phyloP scores from a whole-genome alignment of 2,329 filamentous ascomycete genomes.

The Orbilia brochopaga region DNA sequence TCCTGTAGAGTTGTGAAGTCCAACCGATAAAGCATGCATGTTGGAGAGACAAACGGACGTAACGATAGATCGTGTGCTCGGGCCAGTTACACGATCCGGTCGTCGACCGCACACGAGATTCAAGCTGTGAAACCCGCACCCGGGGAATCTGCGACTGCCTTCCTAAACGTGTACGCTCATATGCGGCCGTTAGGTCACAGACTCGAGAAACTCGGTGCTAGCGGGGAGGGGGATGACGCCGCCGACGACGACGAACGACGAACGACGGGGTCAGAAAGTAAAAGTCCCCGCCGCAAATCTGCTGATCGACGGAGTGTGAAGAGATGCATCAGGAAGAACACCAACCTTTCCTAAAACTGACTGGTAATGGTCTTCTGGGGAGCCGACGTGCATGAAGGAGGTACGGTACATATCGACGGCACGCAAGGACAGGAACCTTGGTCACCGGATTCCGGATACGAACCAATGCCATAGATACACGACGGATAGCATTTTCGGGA shows the following conservation, averaged over 20 bases:
- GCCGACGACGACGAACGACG: neutral
- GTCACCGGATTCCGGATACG: constrained; percentile 45
- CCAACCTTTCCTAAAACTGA: constrained; percentile 49
- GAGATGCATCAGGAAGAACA: constrained; percentile 36
- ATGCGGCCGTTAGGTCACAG: neutral
- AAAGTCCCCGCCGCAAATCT: constrained; percentile 43
- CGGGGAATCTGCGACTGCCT: constrained; percentile 19
- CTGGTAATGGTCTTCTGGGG: constrained; percentile 36
- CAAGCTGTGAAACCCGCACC: constrained; percentile 18
- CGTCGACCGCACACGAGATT: constrained; percentile 21
- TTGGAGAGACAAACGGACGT: constrained; percentile 9
- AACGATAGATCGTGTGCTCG: neutral
- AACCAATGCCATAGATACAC: constrained; percentile 49
- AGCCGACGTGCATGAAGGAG: constrained; percentile 37
- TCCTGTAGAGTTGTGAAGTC: neutral
- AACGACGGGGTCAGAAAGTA: too few species aligned
- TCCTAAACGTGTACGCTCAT: constrained; percentile 14
- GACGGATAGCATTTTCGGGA: constrained; percentile 23
- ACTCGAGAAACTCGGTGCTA: neutral
- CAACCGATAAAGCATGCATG: neutral
- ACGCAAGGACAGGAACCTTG: constrained; percentile 32
- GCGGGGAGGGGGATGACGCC: neutral
- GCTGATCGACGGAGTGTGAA: constrained; percentile 31
- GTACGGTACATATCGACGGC: constrained; percentile 49
- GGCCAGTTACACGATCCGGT: constrained; percentile 20